These are phyloP conservation scores for Neurospora sp. DNA, from an alignment of 495 filamentous ascomycete species.

Conservation along the genomic window DNA sequence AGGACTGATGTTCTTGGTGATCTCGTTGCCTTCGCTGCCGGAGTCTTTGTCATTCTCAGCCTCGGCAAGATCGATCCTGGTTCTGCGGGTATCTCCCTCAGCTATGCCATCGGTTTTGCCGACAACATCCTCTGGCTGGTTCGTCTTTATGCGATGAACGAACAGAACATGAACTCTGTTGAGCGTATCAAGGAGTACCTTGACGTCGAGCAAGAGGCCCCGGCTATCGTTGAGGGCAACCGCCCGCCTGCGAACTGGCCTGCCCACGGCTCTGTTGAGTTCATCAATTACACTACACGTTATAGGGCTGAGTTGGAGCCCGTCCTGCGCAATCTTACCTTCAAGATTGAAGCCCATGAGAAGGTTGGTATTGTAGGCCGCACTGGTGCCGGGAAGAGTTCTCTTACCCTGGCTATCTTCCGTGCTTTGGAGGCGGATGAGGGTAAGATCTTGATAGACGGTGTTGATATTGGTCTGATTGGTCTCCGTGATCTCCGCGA, in stretches of 20 bases:
- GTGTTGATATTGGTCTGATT: constrained; percentile 77
- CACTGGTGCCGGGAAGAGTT: constrained; percentile 96
- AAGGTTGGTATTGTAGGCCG: constrained; percentile 96
- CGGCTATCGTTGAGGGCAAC: constrained; percentile 64
- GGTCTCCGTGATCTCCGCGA: constrained; percentile 87
- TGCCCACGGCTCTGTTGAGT: constrained; percentile 73
- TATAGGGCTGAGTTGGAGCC: constrained; percentile 82
- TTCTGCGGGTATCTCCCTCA: constrained; percentile 87
- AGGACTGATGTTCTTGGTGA: constrained; percentile 87
- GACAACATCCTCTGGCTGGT: constrained; percentile 98
- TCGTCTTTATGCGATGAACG: constrained; percentile 86
- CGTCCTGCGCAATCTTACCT: constrained; percentile 73
- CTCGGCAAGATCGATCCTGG: constrained; percentile 84
- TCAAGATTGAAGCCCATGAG: constrained; percentile 77
- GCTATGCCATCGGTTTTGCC: constrained; percentile 96
- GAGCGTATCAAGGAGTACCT: constrained; percentile 96
- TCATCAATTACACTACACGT: constrained; percentile 76
- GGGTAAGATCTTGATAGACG: constrained; percentile 85
- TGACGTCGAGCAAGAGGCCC: constrained; percentile 90
- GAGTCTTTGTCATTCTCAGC: constrained; percentile 78
- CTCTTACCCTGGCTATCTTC: constrained; percentile 91
- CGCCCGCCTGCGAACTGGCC: constrained; percentile 77
- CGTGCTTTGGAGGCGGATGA: constrained; percentile 87
- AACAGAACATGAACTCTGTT: constrained; percentile 99
- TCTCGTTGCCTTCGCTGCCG: constrained; percentile 87